phyloP scores from a whole-genome alignment of 169 alveolate species.

The Cryptosporidium xiaoi region DNA sequence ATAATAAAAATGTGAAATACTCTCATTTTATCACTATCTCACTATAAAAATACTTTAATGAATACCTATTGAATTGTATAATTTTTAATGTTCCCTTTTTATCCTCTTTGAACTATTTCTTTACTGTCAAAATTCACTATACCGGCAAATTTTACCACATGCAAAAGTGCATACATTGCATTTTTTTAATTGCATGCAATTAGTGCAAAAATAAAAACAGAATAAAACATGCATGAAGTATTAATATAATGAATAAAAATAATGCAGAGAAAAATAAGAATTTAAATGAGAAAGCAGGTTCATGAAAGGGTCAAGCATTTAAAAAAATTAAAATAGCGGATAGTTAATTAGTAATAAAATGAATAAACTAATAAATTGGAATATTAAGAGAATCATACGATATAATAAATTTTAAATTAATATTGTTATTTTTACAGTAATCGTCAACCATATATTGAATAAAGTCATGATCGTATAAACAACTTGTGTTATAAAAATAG shows the following conservation, averaged over 20 bases:
- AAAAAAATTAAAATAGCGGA: too few species aligned
- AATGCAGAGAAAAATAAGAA: too few species aligned
- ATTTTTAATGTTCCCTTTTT: too few species aligned
- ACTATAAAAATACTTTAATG: not conserved
- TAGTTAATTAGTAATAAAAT: not conserved
- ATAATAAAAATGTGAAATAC: not conserved
- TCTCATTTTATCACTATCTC: constrained; percentile 21
- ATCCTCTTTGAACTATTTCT: too few species aligned
- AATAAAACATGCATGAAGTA: not conserved
- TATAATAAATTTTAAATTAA: not conserved
- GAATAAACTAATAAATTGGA: constrained; percentile 3
- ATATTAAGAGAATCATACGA: constrained; percentile 33
- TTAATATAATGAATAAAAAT: too few species aligned
- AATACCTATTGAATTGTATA: not conserved
- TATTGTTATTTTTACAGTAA: not conserved
- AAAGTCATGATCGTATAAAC: constrained; percentile 32
- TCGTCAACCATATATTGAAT: constrained; percentile 12
- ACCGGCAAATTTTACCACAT: not conserved
- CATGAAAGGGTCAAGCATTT: too few species aligned
- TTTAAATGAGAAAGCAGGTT: too few species aligned
- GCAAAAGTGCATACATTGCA: not conserved
- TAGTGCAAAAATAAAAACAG: too few species aligned
- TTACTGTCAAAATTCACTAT: not conserved
- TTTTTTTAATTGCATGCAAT: not conserved
- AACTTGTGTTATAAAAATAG: constrained; percentile 29